phyloP scores from a whole-genome alignment of 2,329 filamentous ascomycete genomes.

The Exophiala oligosperma region DNA sequence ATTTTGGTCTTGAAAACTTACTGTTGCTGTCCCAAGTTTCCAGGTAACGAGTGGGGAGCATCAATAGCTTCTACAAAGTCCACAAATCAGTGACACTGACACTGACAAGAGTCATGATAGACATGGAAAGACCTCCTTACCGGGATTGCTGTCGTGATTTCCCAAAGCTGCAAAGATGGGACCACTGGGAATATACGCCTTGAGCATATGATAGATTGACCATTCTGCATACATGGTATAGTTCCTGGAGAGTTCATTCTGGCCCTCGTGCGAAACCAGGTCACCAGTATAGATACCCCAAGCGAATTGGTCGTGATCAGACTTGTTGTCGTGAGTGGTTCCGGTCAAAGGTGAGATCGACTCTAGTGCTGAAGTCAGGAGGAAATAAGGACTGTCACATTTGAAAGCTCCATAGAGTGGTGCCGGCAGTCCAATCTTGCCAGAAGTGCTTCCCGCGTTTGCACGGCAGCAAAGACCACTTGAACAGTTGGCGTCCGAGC shows the following conservation, averaged over 20 bases:
- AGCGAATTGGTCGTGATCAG: slow-evolving; percentile 44
- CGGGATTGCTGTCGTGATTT: slow-evolving; percentile 58
- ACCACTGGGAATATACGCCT: slow-evolving; percentile 53
- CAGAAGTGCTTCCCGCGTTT: slow-evolving; percentile 37
- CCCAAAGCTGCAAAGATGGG: slow-evolving; percentile 59
- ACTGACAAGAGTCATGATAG: too few relatives aligned
- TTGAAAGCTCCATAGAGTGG: slow-evolving; percentile 56
- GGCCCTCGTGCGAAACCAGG: slow-evolving; percentile 56
- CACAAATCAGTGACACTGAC: not conserved
- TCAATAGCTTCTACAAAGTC: slow-evolving; percentile 46
- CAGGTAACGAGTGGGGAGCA: slow-evolving; percentile 54
- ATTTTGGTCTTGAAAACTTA: not conserved
- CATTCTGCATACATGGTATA: slow-evolving; percentile 57
- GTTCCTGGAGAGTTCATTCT: slow-evolving; percentile 51
- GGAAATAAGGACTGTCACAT: slow-evolving; percentile 60
- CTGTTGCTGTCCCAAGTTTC: slow-evolving; percentile 54
- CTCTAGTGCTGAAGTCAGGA: slow-evolving; percentile 57
- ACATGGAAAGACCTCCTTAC: slow-evolving; percentile 2
- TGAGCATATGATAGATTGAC: slow-evolving; percentile 56
- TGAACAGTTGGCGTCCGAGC: slow-evolving; percentile 56
- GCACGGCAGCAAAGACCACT: slow-evolving; percentile 54
- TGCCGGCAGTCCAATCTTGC: slow-evolving; percentile 47
- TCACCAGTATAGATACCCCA: slow-evolving; percentile 61
- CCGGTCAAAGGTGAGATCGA: slow-evolving; percentile 58
- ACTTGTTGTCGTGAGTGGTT: slow-evolving; percentile 45